Base-by-base conservation (phyloP, 2,329 filamentous ascomycete genomes). In the Xylogone sp. region DNA sequence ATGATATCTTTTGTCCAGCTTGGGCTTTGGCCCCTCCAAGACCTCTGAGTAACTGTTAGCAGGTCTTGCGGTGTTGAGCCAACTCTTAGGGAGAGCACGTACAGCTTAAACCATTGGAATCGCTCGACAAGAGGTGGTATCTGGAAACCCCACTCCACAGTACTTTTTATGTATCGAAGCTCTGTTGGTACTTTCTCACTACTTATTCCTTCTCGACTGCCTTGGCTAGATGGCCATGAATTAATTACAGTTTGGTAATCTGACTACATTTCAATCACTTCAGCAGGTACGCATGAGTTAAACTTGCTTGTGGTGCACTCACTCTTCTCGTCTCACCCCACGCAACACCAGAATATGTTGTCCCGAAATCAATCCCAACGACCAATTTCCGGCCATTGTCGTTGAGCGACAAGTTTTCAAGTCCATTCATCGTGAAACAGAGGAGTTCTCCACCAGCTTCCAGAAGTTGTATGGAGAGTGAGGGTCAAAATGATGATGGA, bases 1-100 rank as follows among this genome's bases (percentile, higher is more conserved):
- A 39, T 16, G 34, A 39, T 16, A 16, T 16, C 34, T 39, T 39
- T 71, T 68, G 31, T 68, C 65, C 27, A 65, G 64, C 39, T 66
- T 64, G n/a, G 5, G 34, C 4, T 39, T 39, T 39, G 10, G 34
- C 4, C 5, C n/a, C 34, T 39, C 34, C 34, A 5, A 39, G 34
- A 16, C 34, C 34, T 39, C 34, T 39, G 13, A 39, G n/a, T 39
- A 39, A 18, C 13, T 27, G 13, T 39, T 7, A 39, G n/a, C 13
- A 6, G 13, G 21, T 29, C 12, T 13, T 21, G 12, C 19, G 21
- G 12, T 21, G 16, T 10, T 29, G 18, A n/a, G 16, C 21, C 22
- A 29, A 46, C 9, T 13, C 44, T 9, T 21, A 13, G 5, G 19
- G 16, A 27, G 22, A 21, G 1, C 21, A 51, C 50, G 43, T 43